Percentiles rank a stretch among this genome's conserved stretches.
These are phyloP conservation scores for Mortierella antarctica DNA, from an alignment of 192 early-diverging fungal genomes.

Conservation along the genomic window DNA sequence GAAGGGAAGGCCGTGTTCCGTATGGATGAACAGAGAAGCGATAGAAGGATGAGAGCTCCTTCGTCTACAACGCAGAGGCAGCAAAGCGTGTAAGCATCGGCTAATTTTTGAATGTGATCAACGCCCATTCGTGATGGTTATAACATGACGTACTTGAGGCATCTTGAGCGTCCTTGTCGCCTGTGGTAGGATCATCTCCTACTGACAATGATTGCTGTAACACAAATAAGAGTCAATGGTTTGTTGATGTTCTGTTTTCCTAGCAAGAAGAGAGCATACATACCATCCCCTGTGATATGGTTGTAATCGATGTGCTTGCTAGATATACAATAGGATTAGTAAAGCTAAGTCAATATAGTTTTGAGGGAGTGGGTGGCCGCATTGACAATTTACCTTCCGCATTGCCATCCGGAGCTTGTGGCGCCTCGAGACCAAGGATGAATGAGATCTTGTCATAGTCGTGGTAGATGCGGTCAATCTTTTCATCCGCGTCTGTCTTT, in stretches of 20 bases:
- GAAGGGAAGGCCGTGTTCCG: constrained; percentile 77
- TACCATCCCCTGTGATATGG: constrained; percentile 9
- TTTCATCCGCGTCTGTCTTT: constrained; percentile 74
- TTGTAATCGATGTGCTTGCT: no score
- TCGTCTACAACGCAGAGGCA: constrained; percentile 55
- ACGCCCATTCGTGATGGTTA: neutral
- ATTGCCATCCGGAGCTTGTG: neutral
- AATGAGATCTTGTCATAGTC: constrained; percentile 79
- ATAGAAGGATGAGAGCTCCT: constrained; percentile 75
- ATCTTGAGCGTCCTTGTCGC: constrained; percentile 17
- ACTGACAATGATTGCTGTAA: constrained; percentile 15
- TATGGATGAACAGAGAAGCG: constrained; percentile 74
- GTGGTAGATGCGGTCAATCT: constrained; percentile 77
- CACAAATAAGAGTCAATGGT: neutral
- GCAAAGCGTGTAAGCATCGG: neutral
- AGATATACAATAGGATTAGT: no score
- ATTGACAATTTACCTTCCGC: neutral
- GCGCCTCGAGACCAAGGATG: constrained; percentile 57
- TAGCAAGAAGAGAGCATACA: neutral
- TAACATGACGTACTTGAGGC: constrained; percentile 24
- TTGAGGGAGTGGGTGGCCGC: no score
- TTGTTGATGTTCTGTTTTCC: neutral
- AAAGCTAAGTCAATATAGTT: no score
- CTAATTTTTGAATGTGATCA: neutral
- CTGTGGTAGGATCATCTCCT: constrained; percentile 10